Base-by-base conservation (phyloP, 306 rosid genomes). In the Hippophae rhamnoides region DNA sequence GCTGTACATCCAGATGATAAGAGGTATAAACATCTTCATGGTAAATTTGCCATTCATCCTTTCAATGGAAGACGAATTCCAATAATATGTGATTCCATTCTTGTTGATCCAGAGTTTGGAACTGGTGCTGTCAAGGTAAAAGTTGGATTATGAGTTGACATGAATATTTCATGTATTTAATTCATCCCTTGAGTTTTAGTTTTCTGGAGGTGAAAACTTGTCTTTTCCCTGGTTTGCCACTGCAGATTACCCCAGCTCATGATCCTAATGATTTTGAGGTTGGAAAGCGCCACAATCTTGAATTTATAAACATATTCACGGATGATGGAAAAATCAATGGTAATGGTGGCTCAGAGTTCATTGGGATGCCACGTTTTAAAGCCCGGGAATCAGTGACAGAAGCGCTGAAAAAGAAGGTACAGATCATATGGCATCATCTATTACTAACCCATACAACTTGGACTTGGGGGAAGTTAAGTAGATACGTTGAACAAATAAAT, bases 181-280 rank as follows among this genome's bases (percentile, higher is more conserved):
- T 10, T 73, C 75, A 2, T 55, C 40, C 75, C 66, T 52, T 43
- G 31, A 61, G 54, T 45, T 61, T 58, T 23, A 56, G 40, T 50
- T n/a, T 43, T 31, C 13, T 44, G 13, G 23, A 70, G 43, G 43
- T 52, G 25, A 53, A 31, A 47, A 50, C 68, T 58, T 59, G 54
- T 25, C 64, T 41, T 38, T 64, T 61, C 52, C 73, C 61, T 70
- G 41, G 38, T 51, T 57, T 58, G 43, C 57, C 60, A 65, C 61
- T 77, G 80, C 85, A 92, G 97, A 92, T 92, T 68, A 88, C 99
- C 69, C 99, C 96, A 3, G 99, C 99, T 53, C 99, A 92, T 80
- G 99, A 88, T 82, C 95, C 97, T 8, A 92, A 92, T 68, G 99
- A 92, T 73, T 92, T 92, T 75, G 87, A 82, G 58, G 95, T 92